These are phyloP conservation scores for Parachlorella kessleri DNA, from an alignment of 139 green algal species.

Conservation along the genomic window DNA sequence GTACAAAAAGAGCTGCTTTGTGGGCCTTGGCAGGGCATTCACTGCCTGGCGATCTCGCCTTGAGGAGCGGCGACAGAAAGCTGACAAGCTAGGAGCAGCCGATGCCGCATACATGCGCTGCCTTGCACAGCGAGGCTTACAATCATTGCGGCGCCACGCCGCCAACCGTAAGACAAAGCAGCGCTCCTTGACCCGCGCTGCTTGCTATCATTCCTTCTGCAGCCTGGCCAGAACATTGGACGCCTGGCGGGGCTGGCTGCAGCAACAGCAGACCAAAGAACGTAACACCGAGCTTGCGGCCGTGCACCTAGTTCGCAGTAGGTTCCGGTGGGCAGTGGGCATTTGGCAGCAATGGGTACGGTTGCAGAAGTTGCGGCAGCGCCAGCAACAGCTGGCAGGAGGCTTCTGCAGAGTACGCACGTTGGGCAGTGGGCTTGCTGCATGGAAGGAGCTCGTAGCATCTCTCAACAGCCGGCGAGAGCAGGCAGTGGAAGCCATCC, in stretches of 20 bases:
- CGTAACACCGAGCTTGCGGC: background rate
- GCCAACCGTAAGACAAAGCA: background rate
- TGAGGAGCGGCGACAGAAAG: background rate
- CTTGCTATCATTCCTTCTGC: constrained; percentile 4
- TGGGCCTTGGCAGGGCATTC: background rate
- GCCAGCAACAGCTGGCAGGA: background rate
- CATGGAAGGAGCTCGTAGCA: background rate
- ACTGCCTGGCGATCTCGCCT: background rate
- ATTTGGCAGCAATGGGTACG: background rate
- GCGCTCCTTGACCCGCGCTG: background rate
- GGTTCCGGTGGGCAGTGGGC: background rate
- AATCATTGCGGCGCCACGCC: no score
- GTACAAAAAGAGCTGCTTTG: background rate
- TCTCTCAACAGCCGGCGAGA: background rate
- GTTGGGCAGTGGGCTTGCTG: background rate
- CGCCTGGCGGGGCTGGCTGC: background rate
- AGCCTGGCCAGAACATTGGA: background rate
- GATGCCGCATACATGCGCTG: no score
- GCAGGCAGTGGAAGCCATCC: constrained; percentile 1
- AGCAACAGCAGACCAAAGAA: no score
- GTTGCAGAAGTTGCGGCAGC: background rate
- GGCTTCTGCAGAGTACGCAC: background rate
- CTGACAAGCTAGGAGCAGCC: background rate
- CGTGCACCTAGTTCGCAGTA: constrained; percentile 8
- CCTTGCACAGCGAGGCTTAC: no score